These are phyloP conservation scores for Penstemon barbatus DNA, from an alignment of 257 asterid genomes.

Conservation along the genomic window DNA sequence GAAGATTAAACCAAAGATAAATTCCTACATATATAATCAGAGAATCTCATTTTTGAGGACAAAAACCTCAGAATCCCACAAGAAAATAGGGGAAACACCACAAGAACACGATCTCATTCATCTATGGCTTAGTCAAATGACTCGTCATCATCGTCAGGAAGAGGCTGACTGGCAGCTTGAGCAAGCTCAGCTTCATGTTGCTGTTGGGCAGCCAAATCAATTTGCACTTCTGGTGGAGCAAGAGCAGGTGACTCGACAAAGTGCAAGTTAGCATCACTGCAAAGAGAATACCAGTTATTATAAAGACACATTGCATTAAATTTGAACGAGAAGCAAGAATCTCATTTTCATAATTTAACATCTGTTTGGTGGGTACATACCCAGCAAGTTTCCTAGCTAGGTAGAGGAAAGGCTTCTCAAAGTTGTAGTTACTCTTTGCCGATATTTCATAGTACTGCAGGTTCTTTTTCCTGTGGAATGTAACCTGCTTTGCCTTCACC, in stretches of 20 bases:
- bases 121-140: conserved; percentile 47
- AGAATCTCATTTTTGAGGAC: too few relatives aligned
- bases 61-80: too few relatives aligned
- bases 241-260: conserved; percentile 75
- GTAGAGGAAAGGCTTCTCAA: conserved; percentile 76
- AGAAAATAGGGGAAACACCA: too few relatives aligned
- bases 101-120: too few relatives aligned
- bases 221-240: conserved; percentile 69
- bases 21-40: too few relatives aligned
- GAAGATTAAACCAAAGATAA: too few relatives aligned
- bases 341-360: neutral
- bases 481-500: conserved; percentile 78
- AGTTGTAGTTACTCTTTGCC: conserved; percentile 83
- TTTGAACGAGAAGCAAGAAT: neutral
- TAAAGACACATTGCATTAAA: neutral
- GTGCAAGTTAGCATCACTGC: conserved; percentile 58
- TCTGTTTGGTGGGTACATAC: conserved; percentile 24
- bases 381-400: conserved; percentile 80
- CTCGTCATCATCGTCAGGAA: conserved; percentile 85
- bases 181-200: conserved; percentile 75
- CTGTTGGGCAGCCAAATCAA: conserved; percentile 60
- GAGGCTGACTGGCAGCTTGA: conserved; percentile 72
- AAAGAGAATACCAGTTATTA: neutral
- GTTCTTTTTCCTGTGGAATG: conserved; percentile 71
- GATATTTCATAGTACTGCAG: conserved; percentile 74